Evolutionary conservation across 73 alveolate genomes (phyloP).

Genomic region (Uronychia setigera): DNA sequence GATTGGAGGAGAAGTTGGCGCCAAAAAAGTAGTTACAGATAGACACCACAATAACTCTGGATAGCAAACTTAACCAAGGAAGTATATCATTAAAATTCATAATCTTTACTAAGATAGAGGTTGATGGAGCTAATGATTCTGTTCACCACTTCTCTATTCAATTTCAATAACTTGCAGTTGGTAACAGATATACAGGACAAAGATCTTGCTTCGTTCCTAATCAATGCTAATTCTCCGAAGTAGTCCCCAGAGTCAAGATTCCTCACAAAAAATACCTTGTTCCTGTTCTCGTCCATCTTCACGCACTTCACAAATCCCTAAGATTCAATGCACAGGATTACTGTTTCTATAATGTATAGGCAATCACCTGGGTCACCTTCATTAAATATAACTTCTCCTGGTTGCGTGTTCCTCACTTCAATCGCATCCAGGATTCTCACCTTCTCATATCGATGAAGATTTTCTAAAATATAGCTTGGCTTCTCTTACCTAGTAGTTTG

Average conservation of each 20-base stretch:
- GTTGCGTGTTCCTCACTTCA: conserved; percentile 18
- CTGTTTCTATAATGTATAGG: conserved; percentile 81
- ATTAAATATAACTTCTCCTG: conserved; percentile 62
- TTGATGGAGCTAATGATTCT: conserved; percentile 38
- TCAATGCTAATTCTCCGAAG: conserved; percentile 77
- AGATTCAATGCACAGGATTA: conserved; percentile 70
- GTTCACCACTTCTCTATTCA: conserved; percentile 85
- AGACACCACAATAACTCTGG: no score
- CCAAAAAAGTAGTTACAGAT: no score
- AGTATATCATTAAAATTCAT: no score
- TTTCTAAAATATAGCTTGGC: not conserved
- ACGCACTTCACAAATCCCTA: conserved; percentile 75
- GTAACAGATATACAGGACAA: conserved; percentile 46
- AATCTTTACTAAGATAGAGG: no score
- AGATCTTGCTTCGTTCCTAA: conserved; percentile 59
- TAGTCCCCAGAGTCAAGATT: conserved; percentile 66
- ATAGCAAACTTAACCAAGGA: no score
- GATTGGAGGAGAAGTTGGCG: no score
- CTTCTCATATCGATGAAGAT: conserved; percentile 16
- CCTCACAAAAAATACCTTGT: conserved; percentile 17
- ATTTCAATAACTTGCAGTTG: conserved; percentile 73
- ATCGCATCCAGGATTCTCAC: conserved; percentile 50
- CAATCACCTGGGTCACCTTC: conserved; percentile 83
- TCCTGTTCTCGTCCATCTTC: conserved; percentile 32
- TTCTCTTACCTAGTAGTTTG: conserved; percentile 31